Conservation (phyloP, 352 stramenopile genomes). For the Aphanomyces euteiches region DNA sequence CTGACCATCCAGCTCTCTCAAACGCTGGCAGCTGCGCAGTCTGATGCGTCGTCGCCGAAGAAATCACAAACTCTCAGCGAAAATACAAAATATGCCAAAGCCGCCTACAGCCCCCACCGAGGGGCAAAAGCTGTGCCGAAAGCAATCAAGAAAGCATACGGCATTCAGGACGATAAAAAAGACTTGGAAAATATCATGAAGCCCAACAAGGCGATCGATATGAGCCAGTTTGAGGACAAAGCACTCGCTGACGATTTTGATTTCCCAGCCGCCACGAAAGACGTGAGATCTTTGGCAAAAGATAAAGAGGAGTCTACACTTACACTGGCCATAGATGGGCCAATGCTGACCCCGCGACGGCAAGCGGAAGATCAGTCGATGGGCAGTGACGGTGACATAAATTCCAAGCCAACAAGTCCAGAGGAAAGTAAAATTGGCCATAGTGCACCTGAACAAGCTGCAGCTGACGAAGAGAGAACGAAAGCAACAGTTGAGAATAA, state of each 20-base stretch:
- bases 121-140: constrained; percentile 8
- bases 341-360: constrained; percentile 2
- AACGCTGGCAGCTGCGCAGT: constrained; percentile 6
- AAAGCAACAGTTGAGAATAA: constrained; percentile 6
- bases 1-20: neutral
- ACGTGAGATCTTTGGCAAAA: neutral
- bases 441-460: neutral
- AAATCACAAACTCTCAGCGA: constrained; percentile 8
- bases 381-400: too few species aligned
- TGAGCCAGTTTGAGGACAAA: constrained; percentile 18
- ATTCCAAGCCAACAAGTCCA: too few species aligned
- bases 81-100: neutral
- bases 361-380: too few species aligned
- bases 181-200: neutral
- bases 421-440: too few species aligned
- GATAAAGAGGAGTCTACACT: neutral
- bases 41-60: neutral
- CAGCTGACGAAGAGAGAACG: neutral
- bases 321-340: neutral
- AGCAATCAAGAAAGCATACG: constrained; percentile 9
- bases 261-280: neutral
- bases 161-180: neutral
- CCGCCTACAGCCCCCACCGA: neutral
- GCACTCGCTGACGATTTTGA: constrained; percentile 22
- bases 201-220: constrained; percentile 4